Conservation (phyloP, 768 basidiomycete genomes). For the Boletales sp. region DNA sequence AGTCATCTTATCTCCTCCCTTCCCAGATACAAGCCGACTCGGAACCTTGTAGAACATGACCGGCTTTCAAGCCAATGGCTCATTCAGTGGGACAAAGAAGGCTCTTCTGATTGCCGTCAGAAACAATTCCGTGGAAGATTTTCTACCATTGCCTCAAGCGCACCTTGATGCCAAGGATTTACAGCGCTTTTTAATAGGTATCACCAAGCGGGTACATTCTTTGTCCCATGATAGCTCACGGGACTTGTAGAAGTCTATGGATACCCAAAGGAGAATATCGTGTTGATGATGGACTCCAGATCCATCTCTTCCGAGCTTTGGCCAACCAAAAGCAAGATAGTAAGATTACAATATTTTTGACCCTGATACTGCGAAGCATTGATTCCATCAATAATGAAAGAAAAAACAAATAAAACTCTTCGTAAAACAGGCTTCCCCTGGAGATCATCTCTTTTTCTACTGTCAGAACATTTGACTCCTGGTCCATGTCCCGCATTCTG, state of each 20-base stretch:
- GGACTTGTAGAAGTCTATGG: slow-evolving; percentile 31
- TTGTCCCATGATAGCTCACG: background rate
- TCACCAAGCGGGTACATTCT: background rate
- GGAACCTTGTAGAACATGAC: too few relatives aligned
- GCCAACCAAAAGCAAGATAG: slow-evolving; percentile 46
- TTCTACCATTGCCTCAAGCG: slow-evolving; percentile 3
- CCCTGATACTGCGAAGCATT: background rate
- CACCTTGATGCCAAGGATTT: slow-evolving; percentile 17
- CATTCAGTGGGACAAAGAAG: slow-evolving; percentile 7
- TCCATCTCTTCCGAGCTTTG: slow-evolving; percentile 23
- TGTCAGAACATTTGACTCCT: slow-evolving; percentile 33
- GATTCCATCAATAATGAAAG: slow-evolving; percentile 23
- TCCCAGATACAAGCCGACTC: too few relatives aligned
- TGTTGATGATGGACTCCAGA: slow-evolving; percentile 39
- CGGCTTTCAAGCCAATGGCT: background rate
- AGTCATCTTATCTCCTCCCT: too few relatives aligned
- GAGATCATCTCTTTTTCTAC: slow-evolving; percentile 56
- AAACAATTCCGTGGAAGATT: background rate
- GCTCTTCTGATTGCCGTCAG: slow-evolving; percentile 25
- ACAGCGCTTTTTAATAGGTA: slow-evolving; percentile 22
- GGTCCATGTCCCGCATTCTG: background rate
- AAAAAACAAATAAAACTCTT: slow-evolving; percentile 40
- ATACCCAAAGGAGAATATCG: slow-evolving; percentile 39
- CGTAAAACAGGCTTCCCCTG: slow-evolving; percentile 40
- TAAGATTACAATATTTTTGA: slow-evolving; percentile 22